Percentiles rank a stretch among this genome's conserved stretches.
phyloP scores from a whole-genome alignment of 345 rosid species.

The Arabis alpina region DNA sequence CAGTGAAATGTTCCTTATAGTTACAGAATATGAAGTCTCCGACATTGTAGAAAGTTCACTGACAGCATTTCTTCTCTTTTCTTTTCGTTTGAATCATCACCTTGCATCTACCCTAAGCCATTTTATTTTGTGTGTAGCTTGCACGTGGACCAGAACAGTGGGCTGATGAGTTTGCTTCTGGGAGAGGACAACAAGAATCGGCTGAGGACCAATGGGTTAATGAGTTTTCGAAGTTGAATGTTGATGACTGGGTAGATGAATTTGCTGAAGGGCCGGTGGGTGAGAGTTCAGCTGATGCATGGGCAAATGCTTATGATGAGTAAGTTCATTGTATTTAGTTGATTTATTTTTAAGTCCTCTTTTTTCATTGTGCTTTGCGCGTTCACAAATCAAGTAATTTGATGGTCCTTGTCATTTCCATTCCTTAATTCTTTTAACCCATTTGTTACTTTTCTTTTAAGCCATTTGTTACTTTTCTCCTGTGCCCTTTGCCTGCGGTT shows the following conservation, averaged over 20 bases:
- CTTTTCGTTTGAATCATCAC: slow-evolving; percentile 6
- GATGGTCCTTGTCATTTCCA: slow-evolving; percentile 14
- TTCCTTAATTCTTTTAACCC: neutral
- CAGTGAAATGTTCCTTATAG: slow-evolving; percentile 11
- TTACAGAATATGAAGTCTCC: slow-evolving; percentile 25
- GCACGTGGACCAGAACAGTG: slow-evolving; percentile 72
- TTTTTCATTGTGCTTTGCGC: slow-evolving; percentile 15
- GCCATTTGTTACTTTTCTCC: neutral
- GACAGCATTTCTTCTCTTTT: slow-evolving; percentile 14
- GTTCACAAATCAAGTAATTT: slow-evolving; percentile 15
- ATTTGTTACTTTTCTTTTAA: neutral
- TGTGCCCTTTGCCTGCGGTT: slow-evolving; percentile 10
- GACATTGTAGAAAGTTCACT: slow-evolving; percentile 1
- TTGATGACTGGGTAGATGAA: slow-evolving; percentile 94
- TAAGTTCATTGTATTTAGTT: slow-evolving; percentile 49
- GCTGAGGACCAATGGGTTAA: slow-evolving; percentile 88
- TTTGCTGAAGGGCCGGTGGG: slow-evolving; percentile 77
- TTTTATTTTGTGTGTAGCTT: slow-evolving; percentile 47
- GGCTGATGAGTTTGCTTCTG: slow-evolving; percentile 84
- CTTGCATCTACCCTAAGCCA: slow-evolving; percentile 29
- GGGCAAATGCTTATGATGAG: slow-evolving; percentile 97
- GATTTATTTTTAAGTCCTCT: slow-evolving; percentile 20
- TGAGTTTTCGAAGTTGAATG: slow-evolving; percentile 93
- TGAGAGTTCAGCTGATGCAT: slow-evolving; percentile 67
- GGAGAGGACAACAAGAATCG: slow-evolving; percentile 56